Evolutionary conservation across 2,329 filamentous ascomycete species (phyloP).

Genomic region (Talaromyces sp.): DNA sequence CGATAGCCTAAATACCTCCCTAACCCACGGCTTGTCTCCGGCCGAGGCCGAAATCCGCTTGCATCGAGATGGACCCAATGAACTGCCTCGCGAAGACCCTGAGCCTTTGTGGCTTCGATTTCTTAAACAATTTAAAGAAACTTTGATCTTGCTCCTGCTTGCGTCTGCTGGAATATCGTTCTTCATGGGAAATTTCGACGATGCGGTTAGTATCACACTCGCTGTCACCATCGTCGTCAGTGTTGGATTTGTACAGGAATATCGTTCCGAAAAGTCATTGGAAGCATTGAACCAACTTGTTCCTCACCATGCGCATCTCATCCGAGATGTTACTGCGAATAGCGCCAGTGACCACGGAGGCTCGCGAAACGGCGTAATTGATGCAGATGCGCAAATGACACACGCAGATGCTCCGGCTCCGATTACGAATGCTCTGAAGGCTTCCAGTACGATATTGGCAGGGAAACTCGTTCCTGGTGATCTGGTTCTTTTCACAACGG

Average conservation of each 20-base stretch:
- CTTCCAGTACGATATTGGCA: conserved; percentile 82
- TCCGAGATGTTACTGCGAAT: conserved; percentile 55
- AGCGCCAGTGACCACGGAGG: conserved; percentile 25
- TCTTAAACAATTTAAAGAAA: conserved; percentile 93
- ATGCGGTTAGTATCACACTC: conserved; percentile 91
- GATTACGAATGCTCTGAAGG: conserved; percentile 64
- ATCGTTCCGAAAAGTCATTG: conserved; percentile 93
- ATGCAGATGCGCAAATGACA: conserved; percentile 50
- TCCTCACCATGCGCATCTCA: conserved; percentile 92
- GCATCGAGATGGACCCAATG: conserved; percentile 80
- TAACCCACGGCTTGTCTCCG: conserved; percentile 74
- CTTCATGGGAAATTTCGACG: conserved; percentile 87
- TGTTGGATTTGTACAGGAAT: conserved; percentile 96
- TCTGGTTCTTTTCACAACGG: conserved; percentile 88
- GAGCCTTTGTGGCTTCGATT: conserved; percentile 96
- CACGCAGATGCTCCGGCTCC: conserved; percentile 49
- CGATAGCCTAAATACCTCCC: conserved; percentile 73
- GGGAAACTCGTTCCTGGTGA: conserved; percentile 86
- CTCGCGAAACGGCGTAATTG: conserved; percentile 29
- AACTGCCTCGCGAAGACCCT: conserved; percentile 88
- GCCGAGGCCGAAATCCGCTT: conserved; percentile 77
- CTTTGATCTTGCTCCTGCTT: conserved; percentile 86
- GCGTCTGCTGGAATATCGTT: conserved; percentile 85
- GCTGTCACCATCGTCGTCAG: conserved; percentile 96
- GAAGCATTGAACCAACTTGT: conserved; percentile 92